These are phyloP conservation scores for Blastobotrys americana DNA, from an alignment of 805 yeast genomes.

Conservation along the genomic window DNA sequence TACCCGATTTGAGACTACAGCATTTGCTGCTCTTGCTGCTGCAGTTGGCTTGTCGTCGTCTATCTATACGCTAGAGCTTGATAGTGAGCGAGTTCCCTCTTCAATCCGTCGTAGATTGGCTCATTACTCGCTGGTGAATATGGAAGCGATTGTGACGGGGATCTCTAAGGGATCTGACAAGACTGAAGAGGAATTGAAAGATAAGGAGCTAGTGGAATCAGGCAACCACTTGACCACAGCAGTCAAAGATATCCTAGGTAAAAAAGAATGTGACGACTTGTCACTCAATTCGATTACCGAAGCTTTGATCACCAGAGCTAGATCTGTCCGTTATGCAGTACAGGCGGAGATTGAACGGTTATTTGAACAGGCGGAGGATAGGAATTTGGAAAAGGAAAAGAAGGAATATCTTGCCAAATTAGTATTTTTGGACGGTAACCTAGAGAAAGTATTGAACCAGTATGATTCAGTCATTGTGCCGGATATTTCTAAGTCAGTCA, in stretches of 20 bases:
- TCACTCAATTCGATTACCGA: constrained; percentile 19
- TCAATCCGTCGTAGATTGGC: constrained; percentile 66
- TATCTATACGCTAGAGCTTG: constrained; percentile 63
- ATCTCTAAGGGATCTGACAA: background rate
- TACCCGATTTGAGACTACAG: constrained; percentile 46
- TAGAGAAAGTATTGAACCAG: constrained; percentile 43
- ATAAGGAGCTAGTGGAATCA: constrained; percentile 31
- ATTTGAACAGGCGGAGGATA: constrained; percentile 48
- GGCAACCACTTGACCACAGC: constrained; percentile 22
- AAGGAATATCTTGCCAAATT: constrained; percentile 68
- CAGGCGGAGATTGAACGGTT: constrained; percentile 49
- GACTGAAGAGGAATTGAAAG: constrained; percentile 28
- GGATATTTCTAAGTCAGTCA: background rate
- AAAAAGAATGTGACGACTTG: constrained; percentile 12
- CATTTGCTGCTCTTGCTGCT: constrained; percentile 58
- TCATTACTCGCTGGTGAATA: constrained; percentile 71
- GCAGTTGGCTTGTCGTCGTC: constrained; percentile 60
- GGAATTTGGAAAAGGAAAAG: constrained; percentile 52
- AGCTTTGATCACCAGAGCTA: constrained; percentile 35
- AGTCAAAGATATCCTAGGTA: constrained; percentile 17
- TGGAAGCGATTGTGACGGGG: constrained; percentile 28
- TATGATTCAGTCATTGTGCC: constrained; percentile 10
- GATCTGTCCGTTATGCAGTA: constrained; percentile 36
- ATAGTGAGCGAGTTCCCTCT: constrained; percentile 53
- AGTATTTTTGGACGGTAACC: constrained; percentile 60